phyloP scores from a whole-genome alignment of 192 early-diverging fungal genomes.

The Backusella morwellensis region DNA sequence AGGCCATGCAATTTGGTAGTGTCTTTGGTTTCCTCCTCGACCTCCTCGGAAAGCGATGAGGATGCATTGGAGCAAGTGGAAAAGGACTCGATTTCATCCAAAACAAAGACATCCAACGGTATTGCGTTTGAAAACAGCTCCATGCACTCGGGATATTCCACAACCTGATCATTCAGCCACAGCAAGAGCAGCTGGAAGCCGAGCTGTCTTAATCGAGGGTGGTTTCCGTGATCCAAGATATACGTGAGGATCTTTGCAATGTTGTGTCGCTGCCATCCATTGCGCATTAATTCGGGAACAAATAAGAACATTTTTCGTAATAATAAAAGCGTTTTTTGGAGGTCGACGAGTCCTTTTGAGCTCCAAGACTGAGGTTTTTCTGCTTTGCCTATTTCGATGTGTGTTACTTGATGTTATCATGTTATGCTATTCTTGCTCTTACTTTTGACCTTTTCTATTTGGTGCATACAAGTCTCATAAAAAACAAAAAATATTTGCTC shows the following conservation, averaged over 20 bases:
- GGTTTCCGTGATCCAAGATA: conserved; percentile 65
- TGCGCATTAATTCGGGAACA: conserved; percentile 65
- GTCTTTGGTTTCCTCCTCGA: neutral
- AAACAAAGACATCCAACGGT: conserved; percentile 53
- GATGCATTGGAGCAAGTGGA: conserved; percentile 3
- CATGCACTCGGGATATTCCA: conserved; percentile 56
- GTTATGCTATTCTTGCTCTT: conserved; percentile 7
- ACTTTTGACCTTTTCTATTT: conserved; percentile 78
- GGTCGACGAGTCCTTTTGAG: conserved; percentile 63
- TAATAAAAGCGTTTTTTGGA: conserved; percentile 63
- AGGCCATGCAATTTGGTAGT: conserved; percentile 15
- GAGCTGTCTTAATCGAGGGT: conserved; percentile 63
- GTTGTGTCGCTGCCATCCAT: conserved; percentile 67
- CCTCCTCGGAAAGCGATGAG: neutral
- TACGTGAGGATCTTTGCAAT: conserved; percentile 66
- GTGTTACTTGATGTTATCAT: neutral
- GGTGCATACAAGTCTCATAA: conserved; percentile 62
- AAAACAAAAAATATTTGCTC: conserved; percentile 68
- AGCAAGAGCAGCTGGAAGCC: conserved; percentile 72
- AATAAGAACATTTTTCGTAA: conserved; percentile 67
- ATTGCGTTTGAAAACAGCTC: conserved; percentile 67
- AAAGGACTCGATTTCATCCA: conserved; percentile 40
- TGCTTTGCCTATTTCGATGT: conserved; percentile 22
- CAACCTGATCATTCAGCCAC: conserved; percentile 68
- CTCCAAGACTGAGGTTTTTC: conserved; percentile 53